Base-by-base conservation (phyloP, 177 flowering plant genomes). In the Tripterygium wilfordii region DNA sequence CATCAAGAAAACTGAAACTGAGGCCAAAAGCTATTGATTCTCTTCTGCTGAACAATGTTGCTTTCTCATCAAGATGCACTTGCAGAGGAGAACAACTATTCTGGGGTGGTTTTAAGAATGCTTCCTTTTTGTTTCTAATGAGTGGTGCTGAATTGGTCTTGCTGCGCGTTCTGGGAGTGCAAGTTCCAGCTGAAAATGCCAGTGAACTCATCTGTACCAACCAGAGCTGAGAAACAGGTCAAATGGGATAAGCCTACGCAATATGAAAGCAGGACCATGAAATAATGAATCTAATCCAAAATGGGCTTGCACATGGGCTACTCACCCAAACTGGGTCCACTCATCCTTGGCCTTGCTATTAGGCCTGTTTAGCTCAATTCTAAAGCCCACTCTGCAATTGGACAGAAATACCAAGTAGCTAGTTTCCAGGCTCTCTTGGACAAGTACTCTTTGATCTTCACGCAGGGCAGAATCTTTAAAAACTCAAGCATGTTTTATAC, bases 1-100 rank as follows among this genome's bases (percentile, higher is more conserved):
- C 46, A 24, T 50, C 58, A 30, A 66, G 18, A 17, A 68, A 21
- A 14, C 74, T 60, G 27, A 68, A 20, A 20, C 50, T 29, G 20
- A 67, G 26, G 40, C 70, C 58, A 8, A 67, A 18, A 16, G 70
- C 66, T 37, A 67, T n/a, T 31, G 64, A 63, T 25, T 71, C 67
- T 58, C 69, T 57, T 62, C 66, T 54, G 13, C 45, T 20, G n/a
- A 48, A 41, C 40, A 32, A 12, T 42, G 32, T 23, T 23, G 57
- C 38, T 22, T 47, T 51, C 15, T 27, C 36, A 15, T 51, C 27
- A 25, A 21, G 22, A 20, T 24, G 50, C 40, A 21, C 24, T 5
- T 3, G 21, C 3, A 10, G 29, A 19, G 33, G 17, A 26, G 22
- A n/a, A 13, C 8, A 2, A 22, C 19, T 45, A 7, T 46, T 36